Evolutionary conservation across 352 stramenopile genomes (phyloP).

Genomic region (Phytophthora sp.): DNA sequence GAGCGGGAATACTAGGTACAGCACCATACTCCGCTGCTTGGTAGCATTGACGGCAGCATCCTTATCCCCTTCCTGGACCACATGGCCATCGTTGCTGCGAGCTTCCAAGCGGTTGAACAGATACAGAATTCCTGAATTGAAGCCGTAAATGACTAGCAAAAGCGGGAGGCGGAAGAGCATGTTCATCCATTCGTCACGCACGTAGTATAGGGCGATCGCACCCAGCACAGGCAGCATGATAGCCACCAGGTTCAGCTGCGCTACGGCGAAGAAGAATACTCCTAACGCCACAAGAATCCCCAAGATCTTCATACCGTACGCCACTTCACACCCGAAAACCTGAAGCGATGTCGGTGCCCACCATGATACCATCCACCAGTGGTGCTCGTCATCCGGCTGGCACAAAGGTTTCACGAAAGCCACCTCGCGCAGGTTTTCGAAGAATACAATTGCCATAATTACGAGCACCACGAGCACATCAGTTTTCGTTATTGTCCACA

Average conservation of each 20-base stretch:
- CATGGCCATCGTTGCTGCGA: conserved; percentile 21
- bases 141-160: conserved; percentile 71
- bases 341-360: conserved; percentile 63
- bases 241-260: conserved; percentile 70
- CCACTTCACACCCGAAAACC: conserved; percentile 70
- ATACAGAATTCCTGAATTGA: conserved; percentile 70
- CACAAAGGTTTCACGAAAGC: conserved; percentile 70
- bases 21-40: conserved; percentile 45
- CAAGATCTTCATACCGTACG: conserved; percentile 74
- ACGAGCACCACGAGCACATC: conserved; percentile 77
- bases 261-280: conserved; percentile 58
- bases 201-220: conserved; percentile 58
- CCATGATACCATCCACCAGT: conserved; percentile 63
- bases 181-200: conserved; percentile 82
- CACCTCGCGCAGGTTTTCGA: conserved; percentile 68
- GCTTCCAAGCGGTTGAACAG: conserved; percentile 51
- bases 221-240: conserved; percentile 57
- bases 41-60: conserved; percentile 25
- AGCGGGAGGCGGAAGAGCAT: conserved; percentile 78
- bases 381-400: conserved; percentile 46
- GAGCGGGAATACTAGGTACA: conserved; percentile 74
- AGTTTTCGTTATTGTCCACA: conserved; percentile 71
- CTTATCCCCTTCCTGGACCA: conserved; percentile 26
- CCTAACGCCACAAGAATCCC: conserved; percentile 50
- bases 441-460: conserved; percentile 80